Conservation (phyloP, 2,329 filamentous ascomycete genomes). For the Aspergillus glaucus region DNA sequence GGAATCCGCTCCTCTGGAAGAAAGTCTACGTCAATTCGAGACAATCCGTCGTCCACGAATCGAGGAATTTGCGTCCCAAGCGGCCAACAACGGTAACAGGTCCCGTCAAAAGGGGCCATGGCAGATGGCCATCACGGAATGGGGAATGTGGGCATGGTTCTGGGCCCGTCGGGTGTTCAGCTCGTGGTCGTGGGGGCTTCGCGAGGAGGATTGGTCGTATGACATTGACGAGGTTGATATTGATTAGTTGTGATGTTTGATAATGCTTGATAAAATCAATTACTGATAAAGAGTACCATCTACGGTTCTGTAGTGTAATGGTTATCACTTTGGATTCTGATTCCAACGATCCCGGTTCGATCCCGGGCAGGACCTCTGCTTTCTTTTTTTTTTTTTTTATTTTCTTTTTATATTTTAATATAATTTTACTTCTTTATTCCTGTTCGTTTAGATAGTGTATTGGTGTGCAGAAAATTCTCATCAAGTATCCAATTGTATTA, state of each 20-base stretch:
- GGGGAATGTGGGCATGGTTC: constrained; percentile 5
- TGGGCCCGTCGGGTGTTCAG: constrained; percentile 14
- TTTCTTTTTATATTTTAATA: too few relatives aligned
- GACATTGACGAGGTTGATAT: constrained; percentile 21
- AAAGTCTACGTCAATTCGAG: constrained; percentile 20
- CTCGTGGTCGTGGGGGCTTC: constrained; percentile 13
- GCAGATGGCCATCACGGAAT: constrained; percentile 12
- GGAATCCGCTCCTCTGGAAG: constrained; percentile 4
- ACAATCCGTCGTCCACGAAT: constrained; percentile 26
- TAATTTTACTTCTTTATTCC: not conserved
- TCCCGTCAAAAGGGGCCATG: constrained; percentile 9
- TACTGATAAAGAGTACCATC: too few relatives aligned
- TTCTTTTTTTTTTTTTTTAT: not conserved
- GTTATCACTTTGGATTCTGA: constrained; percentile 2
- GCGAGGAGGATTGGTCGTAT: constrained; percentile 23
- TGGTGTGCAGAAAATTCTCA: too few relatives aligned
- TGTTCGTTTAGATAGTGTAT: not conserved
- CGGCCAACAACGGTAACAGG: not conserved
- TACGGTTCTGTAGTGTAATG: constrained; percentile 2
- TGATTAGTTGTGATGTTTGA: not conserved
- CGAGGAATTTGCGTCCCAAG: constrained; percentile 11
- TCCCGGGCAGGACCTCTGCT: constrained; percentile 1
- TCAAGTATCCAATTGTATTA: too few relatives aligned
- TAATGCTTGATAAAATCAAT: not conserved
- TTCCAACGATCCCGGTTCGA: constrained; percentile 2